phyloP scores from a whole-genome alignment of 2,329 filamentous ascomycete species.

The Colletotrichum shisoi region DNA sequence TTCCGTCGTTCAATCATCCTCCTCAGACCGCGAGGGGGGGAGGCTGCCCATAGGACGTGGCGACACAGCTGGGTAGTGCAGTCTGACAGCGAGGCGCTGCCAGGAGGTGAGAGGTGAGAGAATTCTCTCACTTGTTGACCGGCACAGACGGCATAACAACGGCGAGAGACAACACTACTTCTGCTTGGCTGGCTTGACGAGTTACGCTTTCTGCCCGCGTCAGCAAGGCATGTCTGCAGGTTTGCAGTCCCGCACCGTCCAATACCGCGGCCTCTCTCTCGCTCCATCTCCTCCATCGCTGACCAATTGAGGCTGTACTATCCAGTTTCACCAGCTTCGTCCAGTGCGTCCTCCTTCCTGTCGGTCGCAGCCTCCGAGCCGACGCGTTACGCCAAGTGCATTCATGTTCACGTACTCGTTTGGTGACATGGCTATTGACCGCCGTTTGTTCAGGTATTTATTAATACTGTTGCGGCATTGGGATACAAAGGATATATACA shows the following conservation, averaged over 20 bases:
- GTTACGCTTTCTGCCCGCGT: slow-evolving; percentile 27
- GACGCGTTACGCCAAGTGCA: slow-evolving; percentile 16
- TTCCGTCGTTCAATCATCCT: not conserved
- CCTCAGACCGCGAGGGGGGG: not conserved
- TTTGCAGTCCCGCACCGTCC: slow-evolving; percentile 18
- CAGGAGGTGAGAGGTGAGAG: slow-evolving; percentile 1
- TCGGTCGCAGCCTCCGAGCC: slow-evolving; percentile 16
- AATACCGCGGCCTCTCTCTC: slow-evolving; percentile 13
- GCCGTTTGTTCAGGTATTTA: not conserved
- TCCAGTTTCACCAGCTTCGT: slow-evolving; percentile 25
- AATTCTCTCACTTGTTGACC: slow-evolving; percentile 15
- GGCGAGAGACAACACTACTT: slow-evolving; percentile 10
- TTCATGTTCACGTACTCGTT: not conserved
- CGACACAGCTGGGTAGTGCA: slow-evolving; percentile 4
- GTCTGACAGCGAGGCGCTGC: slow-evolving; percentile 14
- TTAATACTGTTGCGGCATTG: not conserved
- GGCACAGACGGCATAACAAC: slow-evolving; percentile 1
- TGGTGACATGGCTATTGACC: not conserved
- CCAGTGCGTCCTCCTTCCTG: slow-evolving; percentile 27
- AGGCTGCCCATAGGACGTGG: not conserved
- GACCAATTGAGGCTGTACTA: slow-evolving; percentile 21
- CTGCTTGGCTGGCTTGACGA: slow-evolving; percentile 25
- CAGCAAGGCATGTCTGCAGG: slow-evolving; percentile 30
- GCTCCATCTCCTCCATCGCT: slow-evolving; percentile 2
- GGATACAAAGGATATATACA: too few species aligned